phyloP scores from a whole-genome alignment of 1,139 yeast genomes.

The Diutina siamensis region DNA sequence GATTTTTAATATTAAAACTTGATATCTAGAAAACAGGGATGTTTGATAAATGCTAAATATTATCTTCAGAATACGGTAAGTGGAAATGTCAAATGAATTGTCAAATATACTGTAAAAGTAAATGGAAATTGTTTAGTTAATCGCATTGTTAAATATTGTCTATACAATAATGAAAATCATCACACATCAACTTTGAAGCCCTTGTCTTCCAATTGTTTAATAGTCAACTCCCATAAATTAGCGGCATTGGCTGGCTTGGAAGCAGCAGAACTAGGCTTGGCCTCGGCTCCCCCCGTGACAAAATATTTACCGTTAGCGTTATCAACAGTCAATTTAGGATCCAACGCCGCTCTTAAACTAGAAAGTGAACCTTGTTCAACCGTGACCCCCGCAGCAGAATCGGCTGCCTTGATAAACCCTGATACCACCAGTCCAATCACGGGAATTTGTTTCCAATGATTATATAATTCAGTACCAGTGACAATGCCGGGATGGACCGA shows the following conservation, averaged over 20 bases:
- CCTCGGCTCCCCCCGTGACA: constrained; percentile 23
- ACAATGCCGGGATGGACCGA: constrained; percentile 32
- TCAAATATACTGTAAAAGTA: no score
- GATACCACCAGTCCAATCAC: constrained; percentile 16
- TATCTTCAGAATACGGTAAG: no score
- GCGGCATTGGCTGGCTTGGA: constrained; percentile 8
- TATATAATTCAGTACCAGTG: constrained; percentile 24
- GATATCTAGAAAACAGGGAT: no score
- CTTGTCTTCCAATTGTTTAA: not conserved
- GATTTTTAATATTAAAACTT: no score
- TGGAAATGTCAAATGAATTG: no score
- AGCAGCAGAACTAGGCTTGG: constrained; percentile 17
- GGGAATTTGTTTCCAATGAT: constrained; percentile 19
- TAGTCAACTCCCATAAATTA: not conserved
- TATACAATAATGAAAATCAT: no score
- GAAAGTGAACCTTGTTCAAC: constrained; percentile 27
- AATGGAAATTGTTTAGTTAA: no score
- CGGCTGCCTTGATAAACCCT: constrained; percentile 10
- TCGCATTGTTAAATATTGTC: no score
- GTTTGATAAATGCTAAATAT: no score
- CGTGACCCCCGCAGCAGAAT: constrained; percentile 10
- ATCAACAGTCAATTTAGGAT: constrained; percentile 15
- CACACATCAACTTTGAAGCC: not conserved
- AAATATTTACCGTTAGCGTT: constrained; percentile 24
- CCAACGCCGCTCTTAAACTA: constrained; percentile 25